Evolutionary conservation across 345 rosid genomes (phyloP).

Genomic region (Arabis alpina): DNA sequence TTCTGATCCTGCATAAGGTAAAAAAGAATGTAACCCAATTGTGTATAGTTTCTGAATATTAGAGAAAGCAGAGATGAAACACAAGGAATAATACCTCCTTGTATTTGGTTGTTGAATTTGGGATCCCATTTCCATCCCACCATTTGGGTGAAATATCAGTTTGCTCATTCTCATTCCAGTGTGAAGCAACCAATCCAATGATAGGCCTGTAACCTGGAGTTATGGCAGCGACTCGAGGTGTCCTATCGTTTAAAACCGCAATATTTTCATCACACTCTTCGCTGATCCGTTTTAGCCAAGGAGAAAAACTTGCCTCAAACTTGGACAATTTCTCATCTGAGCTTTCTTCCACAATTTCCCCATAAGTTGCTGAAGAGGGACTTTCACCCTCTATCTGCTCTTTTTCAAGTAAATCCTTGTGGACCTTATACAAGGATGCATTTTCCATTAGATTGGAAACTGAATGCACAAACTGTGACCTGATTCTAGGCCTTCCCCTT

Average conservation of each 20-base stretch:
- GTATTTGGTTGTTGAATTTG: conserved; percentile 93
- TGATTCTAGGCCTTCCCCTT: conserved; percentile 61
- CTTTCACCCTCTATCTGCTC: conserved; percentile 49
- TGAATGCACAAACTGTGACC: conserved; percentile 77
- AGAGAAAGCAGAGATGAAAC: conserved; percentile 7
- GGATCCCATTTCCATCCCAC: conserved; percentile 99
- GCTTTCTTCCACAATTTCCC: conserved; percentile 16
- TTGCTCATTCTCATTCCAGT: conserved; percentile 73
- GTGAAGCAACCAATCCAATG: conserved; percentile 85
- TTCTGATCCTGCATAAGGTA: conserved; percentile 77
- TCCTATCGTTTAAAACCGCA: conserved; percentile 22
- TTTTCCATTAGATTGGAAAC: conserved; percentile 54
- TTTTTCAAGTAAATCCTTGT: conserved; percentile 41
- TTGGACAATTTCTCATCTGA: conserved; percentile 33
- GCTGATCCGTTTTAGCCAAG: conserved; percentile 41
- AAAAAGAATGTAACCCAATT: conserved; percentile 11
- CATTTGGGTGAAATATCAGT: conserved; percentile 64
- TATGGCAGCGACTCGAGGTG: conserved; percentile 40
- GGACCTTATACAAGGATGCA: conserved; percentile 51
- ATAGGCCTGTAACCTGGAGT: conserved; percentile 86
- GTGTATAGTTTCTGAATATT: conserved; percentile 1
- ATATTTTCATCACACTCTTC: conserved; percentile 35
- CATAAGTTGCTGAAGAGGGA: conserved; percentile 33
- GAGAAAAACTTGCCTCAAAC: conserved; percentile 59
- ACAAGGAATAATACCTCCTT: conserved; percentile 67